Conservation (phyloP, 345 rosid genomes). For the Boechera stricta region DNA sequence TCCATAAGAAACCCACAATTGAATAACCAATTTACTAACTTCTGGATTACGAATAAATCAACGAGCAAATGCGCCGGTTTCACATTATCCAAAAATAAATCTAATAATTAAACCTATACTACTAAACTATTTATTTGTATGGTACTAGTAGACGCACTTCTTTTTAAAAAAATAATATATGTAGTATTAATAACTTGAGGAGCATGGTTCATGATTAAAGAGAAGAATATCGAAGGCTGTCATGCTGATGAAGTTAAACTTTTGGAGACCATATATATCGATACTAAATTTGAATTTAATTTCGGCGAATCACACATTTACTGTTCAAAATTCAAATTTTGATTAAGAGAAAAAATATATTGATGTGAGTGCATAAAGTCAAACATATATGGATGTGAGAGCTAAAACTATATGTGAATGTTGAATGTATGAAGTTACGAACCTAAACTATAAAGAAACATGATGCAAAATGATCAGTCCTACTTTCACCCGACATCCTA, state of each 20-base stretch:
- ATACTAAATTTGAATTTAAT: not conserved
- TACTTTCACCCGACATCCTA: conserved; percentile 21
- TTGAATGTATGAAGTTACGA: not conserved
- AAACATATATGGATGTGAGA: not conserved
- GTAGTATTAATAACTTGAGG: not conserved
- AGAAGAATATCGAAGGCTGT: conserved; percentile 9
- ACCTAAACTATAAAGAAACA: not conserved
- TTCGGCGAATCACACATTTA: not conserved
- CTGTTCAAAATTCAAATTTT: not conserved
- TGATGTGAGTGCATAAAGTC: not conserved
- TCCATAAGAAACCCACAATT: conserved; percentile 18
- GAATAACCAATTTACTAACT: conserved; percentile 25
- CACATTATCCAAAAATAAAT: conserved; percentile 18
- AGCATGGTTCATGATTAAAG: conserved; percentile 41
- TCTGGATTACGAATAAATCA: conserved; percentile 27
- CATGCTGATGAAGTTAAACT: conserved; percentile 9
- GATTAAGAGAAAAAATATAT: not conserved
- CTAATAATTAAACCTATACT: not conserved
- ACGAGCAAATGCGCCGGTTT: conserved; percentile 39
- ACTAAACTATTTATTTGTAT: conserved; percentile 6
- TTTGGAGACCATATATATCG: not conserved
- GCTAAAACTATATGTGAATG: not conserved
- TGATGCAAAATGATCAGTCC: conserved; percentile 4
- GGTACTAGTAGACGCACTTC: conserved; percentile 3
- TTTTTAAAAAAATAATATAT: no score